These are phyloP conservation scores for Cyclotella kingstonii DNA, from an alignment of 108 stramenopile genomes.

Conservation along the genomic window DNA sequence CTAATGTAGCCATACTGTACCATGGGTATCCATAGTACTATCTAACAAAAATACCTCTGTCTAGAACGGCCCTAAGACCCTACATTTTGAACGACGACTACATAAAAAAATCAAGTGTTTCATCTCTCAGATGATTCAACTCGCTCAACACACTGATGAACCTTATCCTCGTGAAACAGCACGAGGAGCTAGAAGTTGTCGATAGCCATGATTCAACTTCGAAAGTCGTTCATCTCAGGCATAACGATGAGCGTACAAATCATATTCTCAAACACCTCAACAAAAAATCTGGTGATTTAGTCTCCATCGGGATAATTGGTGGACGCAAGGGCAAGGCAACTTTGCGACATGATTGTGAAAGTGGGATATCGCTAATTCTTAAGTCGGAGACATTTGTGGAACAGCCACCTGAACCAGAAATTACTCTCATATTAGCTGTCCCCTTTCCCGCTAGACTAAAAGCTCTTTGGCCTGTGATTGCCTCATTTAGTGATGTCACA, in stretches of 20 bases:
- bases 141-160: conserved; percentile 4
- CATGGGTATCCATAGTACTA: no score
- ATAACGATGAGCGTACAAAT: conserved; percentile 29
- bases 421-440: conserved; percentile 30
- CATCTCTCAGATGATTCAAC: no score
- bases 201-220: background rate
- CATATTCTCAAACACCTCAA: conserved; percentile 27
- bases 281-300: conserved; percentile 32
- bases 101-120: no score
- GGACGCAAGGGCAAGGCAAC: conserved; percentile 24
- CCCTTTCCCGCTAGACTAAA: conserved; percentile 36
- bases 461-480: conserved; percentile 36
- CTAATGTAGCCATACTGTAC: no score
- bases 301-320: conserved; percentile 31
- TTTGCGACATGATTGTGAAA: background rate
- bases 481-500: conserved; percentile 30
- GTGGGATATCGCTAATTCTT: background rate
- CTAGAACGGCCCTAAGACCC: no score
- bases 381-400: background rate
- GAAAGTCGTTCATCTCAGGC: background rate
- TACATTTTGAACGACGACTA: no score
- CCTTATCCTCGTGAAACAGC: conserved; percentile 9
- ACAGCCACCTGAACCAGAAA: conserved; percentile 16
- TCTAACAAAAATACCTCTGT: no score
- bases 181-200: background rate